These are phyloP conservation scores for Rhodotorula sp. DNA, from an alignment of 1,284 basidiomycete genomes.

Conservation along the genomic window DNA sequence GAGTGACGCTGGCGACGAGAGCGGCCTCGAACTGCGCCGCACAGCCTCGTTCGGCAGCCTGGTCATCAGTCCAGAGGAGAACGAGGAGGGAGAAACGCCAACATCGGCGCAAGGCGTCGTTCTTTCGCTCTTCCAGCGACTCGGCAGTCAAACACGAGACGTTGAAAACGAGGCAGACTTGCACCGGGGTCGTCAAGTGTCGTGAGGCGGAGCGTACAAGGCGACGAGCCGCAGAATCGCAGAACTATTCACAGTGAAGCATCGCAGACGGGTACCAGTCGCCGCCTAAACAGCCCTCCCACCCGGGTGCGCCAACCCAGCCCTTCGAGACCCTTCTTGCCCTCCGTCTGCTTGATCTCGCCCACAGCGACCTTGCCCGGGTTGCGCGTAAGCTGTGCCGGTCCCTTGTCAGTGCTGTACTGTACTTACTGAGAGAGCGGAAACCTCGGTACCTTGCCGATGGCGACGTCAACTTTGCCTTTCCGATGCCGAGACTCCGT, in stretches of 20 bases:
- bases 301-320: not conserved
- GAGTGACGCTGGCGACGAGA: not conserved
- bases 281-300: not conserved
- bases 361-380: slow-evolving; percentile 20
- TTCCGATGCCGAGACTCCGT: no score
- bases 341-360: slow-evolving; percentile 30
- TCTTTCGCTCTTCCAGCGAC: no score
- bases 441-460: slow-evolving; percentile 16
- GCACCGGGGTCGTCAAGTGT: no score
- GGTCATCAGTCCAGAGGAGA: no score
- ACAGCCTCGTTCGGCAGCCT: no score
- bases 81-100: no score
- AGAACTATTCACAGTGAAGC: not conserved
- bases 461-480: slow-evolving; percentile 25
- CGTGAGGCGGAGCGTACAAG: not conserved
- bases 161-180: no score
- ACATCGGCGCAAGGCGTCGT: no score
- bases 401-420: not conserved
- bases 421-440: rapidly evolving
- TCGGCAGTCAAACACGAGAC: no score
- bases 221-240: no score
- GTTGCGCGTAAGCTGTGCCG: slow-evolving; percentile 18
- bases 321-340: slow-evolving; percentile 20
- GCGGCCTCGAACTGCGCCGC: not conserved
- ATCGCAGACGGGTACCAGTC: not conserved